phyloP scores from a whole-genome alignment of 2,329 filamentous ascomycete species.

The Alternaria conjuncta region DNA sequence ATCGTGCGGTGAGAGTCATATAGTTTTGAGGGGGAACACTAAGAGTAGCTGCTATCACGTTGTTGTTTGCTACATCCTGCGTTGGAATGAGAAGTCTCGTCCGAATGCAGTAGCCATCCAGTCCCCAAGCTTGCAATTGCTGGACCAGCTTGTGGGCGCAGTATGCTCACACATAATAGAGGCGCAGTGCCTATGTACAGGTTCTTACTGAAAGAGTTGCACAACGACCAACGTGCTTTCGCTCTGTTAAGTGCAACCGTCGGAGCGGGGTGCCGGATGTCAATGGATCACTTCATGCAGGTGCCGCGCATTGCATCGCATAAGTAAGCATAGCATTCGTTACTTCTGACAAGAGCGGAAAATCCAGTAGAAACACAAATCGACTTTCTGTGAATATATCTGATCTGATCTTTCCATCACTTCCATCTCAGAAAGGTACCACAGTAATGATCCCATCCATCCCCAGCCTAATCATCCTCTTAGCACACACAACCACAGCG shows the following conservation, averaged over 20 bases:
- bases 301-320: neutral
- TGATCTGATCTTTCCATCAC: too few relatives aligned
- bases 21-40: too few relatives aligned
- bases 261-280: constrained; percentile 9
- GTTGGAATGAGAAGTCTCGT: neutral
- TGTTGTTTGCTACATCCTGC: neutral
- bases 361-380: neutral
- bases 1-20: too few relatives aligned
- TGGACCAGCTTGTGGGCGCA: neutral
- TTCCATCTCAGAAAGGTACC: neutral
- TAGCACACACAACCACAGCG: neutral
- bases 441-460: neutral
- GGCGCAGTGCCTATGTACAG: too few relatives aligned
- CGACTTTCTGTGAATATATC: neutral
- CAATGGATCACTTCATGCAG: neutral
- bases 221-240: neutral
- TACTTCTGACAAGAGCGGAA: neutral
- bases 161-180: too few relatives aligned
- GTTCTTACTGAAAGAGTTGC: too few relatives aligned
- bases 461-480: neutral
- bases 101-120: neutral
- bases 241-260: neutral
- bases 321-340: neutral
- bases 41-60: neutral
- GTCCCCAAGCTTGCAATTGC: neutral